Evolutionary conservation across 257 asterid species (phyloP).

Genomic region (Fraxinus quadrangulata): DNA sequence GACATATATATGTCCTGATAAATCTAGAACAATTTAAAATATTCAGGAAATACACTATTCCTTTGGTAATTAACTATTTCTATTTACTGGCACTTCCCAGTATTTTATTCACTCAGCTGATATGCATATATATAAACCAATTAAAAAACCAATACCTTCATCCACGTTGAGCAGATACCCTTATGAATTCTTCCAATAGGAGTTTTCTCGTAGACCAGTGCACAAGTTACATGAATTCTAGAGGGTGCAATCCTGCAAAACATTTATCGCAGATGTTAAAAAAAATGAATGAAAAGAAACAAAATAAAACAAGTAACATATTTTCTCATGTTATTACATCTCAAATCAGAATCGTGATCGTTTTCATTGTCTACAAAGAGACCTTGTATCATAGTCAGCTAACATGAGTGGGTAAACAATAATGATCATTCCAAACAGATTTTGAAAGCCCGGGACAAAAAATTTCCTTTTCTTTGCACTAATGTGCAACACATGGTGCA

Average conservation of each 20-base stretch:
- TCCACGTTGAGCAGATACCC: conserved; percentile 99
- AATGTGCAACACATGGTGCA: background rate
- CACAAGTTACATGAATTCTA: conserved; percentile 92
- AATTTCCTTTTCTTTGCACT: background rate
- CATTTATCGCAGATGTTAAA: conserved; percentile 16
- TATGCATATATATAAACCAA: background rate
- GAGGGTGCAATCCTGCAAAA: conserved; percentile 64
- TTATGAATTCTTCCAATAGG: conserved; percentile 89
- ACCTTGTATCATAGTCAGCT: background rate
- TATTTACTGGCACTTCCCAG: background rate
- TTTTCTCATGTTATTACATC: background rate
- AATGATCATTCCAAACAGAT: background rate
- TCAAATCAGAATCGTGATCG: background rate
- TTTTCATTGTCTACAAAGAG: background rate
- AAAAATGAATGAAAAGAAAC: background rate
- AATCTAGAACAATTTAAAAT: background rate
- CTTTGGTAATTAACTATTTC: background rate
- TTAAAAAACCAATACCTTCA: conserved; percentile 59
- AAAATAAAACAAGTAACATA: background rate
- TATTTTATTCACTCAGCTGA: background rate
- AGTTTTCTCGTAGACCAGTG: conserved; percentile 86
- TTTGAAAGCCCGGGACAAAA: background rate
- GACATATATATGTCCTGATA: background rate
- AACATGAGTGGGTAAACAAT: background rate
- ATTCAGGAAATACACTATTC: background rate